Conservation (phyloP, 805 yeast species). For the Ogataea trehalophila region DNA sequence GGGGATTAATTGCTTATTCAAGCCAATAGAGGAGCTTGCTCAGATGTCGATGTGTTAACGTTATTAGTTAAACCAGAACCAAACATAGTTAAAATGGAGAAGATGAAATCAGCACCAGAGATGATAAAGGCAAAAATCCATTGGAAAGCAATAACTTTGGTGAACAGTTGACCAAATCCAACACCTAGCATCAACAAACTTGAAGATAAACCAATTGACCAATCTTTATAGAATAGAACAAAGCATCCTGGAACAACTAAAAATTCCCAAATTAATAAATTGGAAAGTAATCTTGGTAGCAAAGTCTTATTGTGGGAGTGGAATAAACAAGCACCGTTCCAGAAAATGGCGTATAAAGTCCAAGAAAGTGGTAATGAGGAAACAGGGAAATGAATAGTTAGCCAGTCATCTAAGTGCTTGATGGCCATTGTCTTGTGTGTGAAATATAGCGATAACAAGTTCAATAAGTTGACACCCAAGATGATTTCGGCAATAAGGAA, state of each 20-base stretch:
- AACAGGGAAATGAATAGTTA: slow-evolving; percentile 58
- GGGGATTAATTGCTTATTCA: slow-evolving; percentile 1
- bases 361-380: slow-evolving; percentile 72
- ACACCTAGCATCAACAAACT: slow-evolving; percentile 58
- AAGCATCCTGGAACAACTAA: slow-evolving; percentile 58
- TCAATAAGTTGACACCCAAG: slow-evolving; percentile 53
- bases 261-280: slow-evolving; percentile 74
- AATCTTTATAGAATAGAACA: slow-evolving; percentile 60
- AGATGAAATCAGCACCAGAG: slow-evolving; percentile 49
- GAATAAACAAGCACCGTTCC: slow-evolving; percentile 80
- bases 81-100: slow-evolving; percentile 43
- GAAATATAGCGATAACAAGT: slow-evolving; percentile 51
- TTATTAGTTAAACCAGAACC: slow-evolving; percentile 26
- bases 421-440: slow-evolving; percentile 56
- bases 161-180: slow-evolving; percentile 65
- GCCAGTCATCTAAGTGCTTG: slow-evolving; percentile 46
- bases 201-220: slow-evolving; percentile 60
- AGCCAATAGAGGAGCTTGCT: slow-evolving; percentile 32
- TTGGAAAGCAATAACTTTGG: slow-evolving; percentile 70
- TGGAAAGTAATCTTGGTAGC: slow-evolving; percentile 65
- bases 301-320: slow-evolving; percentile 50
- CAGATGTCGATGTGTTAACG: slow-evolving; percentile 13
- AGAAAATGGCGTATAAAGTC: slow-evolving; percentile 68
- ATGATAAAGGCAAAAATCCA: slow-evolving; percentile 80
- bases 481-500: slow-evolving; percentile 57